Percentiles rank a stretch among this genome's conserved stretches.
These are phyloP conservation scores for Camellia oleifera DNA, from an alignment of 179 eudicot species.

Conservation along the genomic window DNA sequence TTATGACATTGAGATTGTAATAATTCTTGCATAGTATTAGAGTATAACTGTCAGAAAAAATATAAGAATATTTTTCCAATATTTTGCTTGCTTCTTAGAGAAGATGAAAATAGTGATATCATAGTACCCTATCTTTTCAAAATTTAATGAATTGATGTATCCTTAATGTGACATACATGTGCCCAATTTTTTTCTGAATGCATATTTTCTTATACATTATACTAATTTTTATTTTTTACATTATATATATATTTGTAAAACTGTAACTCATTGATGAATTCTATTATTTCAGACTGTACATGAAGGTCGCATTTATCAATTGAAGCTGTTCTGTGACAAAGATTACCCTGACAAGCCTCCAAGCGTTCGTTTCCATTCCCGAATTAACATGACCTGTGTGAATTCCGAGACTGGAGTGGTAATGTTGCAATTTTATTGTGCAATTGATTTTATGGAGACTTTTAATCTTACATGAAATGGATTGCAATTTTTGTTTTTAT, in stretches of 20 bases:
- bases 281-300: slow-evolving; percentile 45
- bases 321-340: slow-evolving; percentile 61
- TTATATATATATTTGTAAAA: not conserved
- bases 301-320: slow-evolving; percentile 62
- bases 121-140: no score
- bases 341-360: slow-evolving; percentile 65
- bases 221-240: not conserved
- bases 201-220: not conserved
- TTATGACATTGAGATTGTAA: no score
- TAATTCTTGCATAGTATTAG: no score
- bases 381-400: slow-evolving; percentile 55
- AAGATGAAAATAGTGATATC: no score
- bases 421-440: slow-evolving; percentile 6
- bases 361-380: slow-evolving; percentile 54
- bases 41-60: no score
- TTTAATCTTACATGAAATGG: no score
- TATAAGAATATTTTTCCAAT: no score
- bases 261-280: not conserved
- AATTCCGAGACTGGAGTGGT: slow-evolving; percentile 54
- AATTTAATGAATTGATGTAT: no score
- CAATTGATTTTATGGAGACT: not conserved
- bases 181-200: not conserved
- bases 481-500: no score
- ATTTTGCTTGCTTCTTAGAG: no score
- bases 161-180: no score